phyloP scores from a whole-genome alignment of 73 alveolate genomes.

The Paramecium sexaurelia region DNA sequence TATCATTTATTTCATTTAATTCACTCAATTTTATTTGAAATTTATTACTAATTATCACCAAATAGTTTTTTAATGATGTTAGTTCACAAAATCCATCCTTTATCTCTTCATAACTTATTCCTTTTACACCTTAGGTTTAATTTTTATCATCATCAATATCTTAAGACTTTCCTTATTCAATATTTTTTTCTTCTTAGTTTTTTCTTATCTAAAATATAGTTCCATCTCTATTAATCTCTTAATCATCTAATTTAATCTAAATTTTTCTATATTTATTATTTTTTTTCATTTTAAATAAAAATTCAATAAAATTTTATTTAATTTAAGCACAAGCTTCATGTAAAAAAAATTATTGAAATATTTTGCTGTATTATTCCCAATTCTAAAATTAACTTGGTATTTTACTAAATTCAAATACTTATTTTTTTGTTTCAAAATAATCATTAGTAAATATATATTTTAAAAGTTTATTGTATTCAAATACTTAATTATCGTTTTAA shows the following conservation, averaged over 20 bases:
- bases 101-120: background rate
- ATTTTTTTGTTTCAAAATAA: background rate
- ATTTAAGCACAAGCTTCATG: slow-evolving; percentile 42
- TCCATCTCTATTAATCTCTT: background rate
- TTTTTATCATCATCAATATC: background rate
- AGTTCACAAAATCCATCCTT: background rate
- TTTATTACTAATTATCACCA: background rate
- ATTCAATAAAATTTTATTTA: background rate
- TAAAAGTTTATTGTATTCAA: slow-evolving; percentile 5
- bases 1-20: background rate
- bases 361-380: slow-evolving; percentile 29
- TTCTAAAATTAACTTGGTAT: background rate
- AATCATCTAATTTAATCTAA: slow-evolving; percentile 22
- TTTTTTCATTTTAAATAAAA: background rate
- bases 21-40: background rate
- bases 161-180: background rate
- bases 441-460: background rate
- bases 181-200: background rate
- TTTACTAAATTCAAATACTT: background rate
- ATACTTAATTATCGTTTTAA: background rate
- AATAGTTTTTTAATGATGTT: background rate
- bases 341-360: slow-evolving; percentile 55
- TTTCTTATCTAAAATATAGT: slow-evolving; percentile 21
- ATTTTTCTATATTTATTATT: background rate
- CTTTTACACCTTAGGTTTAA: background rate